A percentile compares a stretch with the other conserved stretches of the same genome.
These are phyloP conservation scores for Phytophthora niederhauseri DNA, from an alignment of 352 stramenopile genomes.

Conservation along the genomic window DNA sequence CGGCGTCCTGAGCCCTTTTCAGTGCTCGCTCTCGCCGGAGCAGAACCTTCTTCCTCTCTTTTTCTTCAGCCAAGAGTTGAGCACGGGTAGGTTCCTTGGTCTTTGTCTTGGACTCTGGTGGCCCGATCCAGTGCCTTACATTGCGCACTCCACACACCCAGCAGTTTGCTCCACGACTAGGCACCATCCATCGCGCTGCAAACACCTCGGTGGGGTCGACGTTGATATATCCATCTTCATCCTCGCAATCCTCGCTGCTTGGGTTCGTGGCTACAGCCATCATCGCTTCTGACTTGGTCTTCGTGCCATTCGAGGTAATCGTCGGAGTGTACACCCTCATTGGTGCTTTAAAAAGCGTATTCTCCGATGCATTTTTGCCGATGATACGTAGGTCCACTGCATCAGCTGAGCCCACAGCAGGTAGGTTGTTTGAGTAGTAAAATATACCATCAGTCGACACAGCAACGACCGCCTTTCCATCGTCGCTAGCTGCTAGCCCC, in stretches of 20 bases:
- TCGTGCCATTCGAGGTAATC: constrained; percentile 16
- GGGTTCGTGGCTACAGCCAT: constrained; percentile 79
- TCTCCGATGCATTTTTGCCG: constrained; percentile 68
- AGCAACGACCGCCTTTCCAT: constrained; percentile 61
- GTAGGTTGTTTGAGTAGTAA: constrained; percentile 68
- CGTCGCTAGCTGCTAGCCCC: constrained; percentile 60
- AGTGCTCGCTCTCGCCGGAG: constrained; percentile 24
- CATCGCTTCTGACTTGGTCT: constrained; percentile 47
- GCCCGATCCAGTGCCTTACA: constrained; percentile 62
- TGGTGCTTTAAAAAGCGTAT: constrained; percentile 64
- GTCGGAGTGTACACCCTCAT: constrained; percentile 77
- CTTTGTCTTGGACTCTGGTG: constrained; percentile 45
- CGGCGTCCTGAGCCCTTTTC: constrained; percentile 19
- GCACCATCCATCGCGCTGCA: constrained; percentile 75
- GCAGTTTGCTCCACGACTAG: constrained; percentile 55
- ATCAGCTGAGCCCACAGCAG: constrained; percentile 30
- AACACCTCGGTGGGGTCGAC: constrained; percentile 72
- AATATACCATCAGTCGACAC: constrained; percentile 77
- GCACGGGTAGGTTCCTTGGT: constrained; percentile 13
- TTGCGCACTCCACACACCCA: constrained; percentile 85
- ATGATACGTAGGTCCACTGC: constrained; percentile 55
- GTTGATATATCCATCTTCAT: constrained; percentile 66
- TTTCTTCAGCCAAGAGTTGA: constrained; percentile 20
- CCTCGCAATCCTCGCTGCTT: constrained; percentile 61
- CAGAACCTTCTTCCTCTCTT: constrained; percentile 18